Percentiles rank a stretch among this genome's conserved stretches.
Conservation (phyloP, 768 basidiomycete species). For the Hypholoma fasciculare region DNA sequence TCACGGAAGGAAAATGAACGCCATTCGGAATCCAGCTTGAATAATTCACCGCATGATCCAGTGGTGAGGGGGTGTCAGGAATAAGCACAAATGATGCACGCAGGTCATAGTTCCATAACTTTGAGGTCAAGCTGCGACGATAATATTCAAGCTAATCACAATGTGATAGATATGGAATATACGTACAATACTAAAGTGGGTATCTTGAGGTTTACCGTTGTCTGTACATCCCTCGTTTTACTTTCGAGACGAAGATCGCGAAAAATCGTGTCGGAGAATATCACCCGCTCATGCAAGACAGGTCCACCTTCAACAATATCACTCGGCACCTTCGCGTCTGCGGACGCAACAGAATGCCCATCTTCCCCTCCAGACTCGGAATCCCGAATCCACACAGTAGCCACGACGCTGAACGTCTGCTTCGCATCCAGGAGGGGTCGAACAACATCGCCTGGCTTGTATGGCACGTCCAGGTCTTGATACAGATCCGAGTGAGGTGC, state of each 20-base stretch:
- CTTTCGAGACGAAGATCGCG: constrained; percentile 24
- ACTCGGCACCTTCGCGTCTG: neutral
- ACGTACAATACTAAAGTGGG: constrained; percentile 34
- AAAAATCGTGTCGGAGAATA: constrained; percentile 31
- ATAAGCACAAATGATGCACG: constrained; percentile 37
- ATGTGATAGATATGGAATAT: neutral
- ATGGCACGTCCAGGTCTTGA: constrained; percentile 4
- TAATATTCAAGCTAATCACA: neutral
- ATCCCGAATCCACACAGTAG: constrained; percentile 18
- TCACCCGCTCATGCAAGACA: constrained; percentile 9
- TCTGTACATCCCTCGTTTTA: constrained; percentile 15
- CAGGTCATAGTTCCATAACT: constrained; percentile 31
- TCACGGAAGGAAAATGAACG: constrained; percentile 19
- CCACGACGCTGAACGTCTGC: constrained; percentile 18
- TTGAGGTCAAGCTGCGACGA: constrained; percentile 15
- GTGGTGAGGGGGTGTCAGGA: constrained; percentile 29
- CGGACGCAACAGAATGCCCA: neutral
- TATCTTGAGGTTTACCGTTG: constrained; percentile 26
- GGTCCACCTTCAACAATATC: neutral
- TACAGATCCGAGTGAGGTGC: neutral
- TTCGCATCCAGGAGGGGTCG: constrained; percentile 13
- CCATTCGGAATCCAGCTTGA: constrained; percentile 29
- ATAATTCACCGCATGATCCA: constrained; percentile 29
- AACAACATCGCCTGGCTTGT: constrained; percentile 12
- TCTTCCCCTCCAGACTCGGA: neutral